Base-by-base conservation (phyloP, 768 basidiomycete genomes). In the Tricholoma hemisulphureum region DNA sequence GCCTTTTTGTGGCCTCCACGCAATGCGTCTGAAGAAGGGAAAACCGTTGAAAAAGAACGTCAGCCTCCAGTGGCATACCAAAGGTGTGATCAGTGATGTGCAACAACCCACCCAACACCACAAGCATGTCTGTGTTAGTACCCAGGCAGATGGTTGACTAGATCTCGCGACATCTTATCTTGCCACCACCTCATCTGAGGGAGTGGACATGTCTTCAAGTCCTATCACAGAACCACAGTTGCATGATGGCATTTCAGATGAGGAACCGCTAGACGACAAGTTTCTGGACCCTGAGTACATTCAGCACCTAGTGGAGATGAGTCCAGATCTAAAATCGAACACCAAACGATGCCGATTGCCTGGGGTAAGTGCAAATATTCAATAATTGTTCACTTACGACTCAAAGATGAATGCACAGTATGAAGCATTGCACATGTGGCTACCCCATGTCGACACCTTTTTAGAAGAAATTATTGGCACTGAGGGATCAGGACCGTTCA, bases 401-500 rank as follows among this genome's bases (percentile, higher is more conserved):
- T 49, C 10, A 49, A 26, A 49, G 29, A 16, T 45, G 24, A 20
- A 45, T 51, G 28, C n/a, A n/a, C 21, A 60, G 59, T 55, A 60
- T 31, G 35, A 60, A 24, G 55, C 55, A 39, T 16, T 60, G 13
- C 32, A 34, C 14, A 50, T 56, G 11, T 60, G n/a, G n/a, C n/a
- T n/a, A n/a, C n/a, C n/a, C n/a, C 21, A 50, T 48, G 34, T 28
- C 3, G 48, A 59, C 13, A 14, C 28, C 23, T 55, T 35, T 52
- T 46, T 60, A 4, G 41, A 56, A 28, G 59, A 60, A 39, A 31
- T 60, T n/a, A 60, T 56, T n/a, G 43, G 34, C 28, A 13, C 49
- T 26, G 46, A 57, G 20, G 46, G 51, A 24, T 8, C n/a, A 48
- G 23, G 23, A 21, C 3, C 23, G 43, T 11, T 46, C n/a, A 6